Percentiles rank a stretch among this genome's conserved stretches.
These are phyloP conservation scores for Phialophora tarda DNA, from an alignment of 2,329 filamentous ascomycete genomes.

Conservation along the genomic window DNA sequence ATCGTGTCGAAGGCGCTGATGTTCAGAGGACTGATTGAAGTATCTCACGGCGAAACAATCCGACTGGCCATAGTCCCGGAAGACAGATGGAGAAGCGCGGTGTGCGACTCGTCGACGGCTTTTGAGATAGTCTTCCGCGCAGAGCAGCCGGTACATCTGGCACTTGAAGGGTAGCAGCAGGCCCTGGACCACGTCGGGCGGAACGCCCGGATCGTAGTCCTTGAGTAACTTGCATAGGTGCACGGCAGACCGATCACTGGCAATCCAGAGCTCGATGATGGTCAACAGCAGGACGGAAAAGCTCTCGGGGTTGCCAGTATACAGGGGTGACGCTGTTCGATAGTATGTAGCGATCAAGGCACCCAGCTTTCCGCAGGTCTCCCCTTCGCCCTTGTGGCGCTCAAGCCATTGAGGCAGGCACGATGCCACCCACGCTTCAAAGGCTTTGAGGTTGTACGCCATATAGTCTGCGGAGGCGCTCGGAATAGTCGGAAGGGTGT, in stretches of 20 bases:
- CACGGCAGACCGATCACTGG: slow-evolving; percentile 18
- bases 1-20: slow-evolving; percentile 45
- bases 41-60: slow-evolving; percentile 55
- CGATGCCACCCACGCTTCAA: neutral
- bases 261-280: slow-evolving; percentile 15
- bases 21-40: slow-evolving; percentile 52
- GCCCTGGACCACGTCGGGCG: slow-evolving; percentile 27
- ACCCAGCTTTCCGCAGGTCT: slow-evolving; percentile 1
- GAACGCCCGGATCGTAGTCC: slow-evolving; percentile 23
- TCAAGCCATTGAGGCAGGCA: neutral
- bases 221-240: slow-evolving; percentile 12
- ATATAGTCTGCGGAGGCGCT: neutral
- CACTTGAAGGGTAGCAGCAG: slow-evolving; percentile 38
- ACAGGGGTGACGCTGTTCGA: slow-evolving; percentile 4
- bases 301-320: slow-evolving; percentile 8
- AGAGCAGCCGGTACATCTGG: slow-evolving; percentile 39
- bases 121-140: slow-evolving; percentile 17
- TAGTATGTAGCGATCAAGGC: neutral
- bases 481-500: neutral
- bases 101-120: neutral
- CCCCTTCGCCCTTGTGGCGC: neutral
- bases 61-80: slow-evolving; percentile 27
- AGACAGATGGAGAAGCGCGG: slow-evolving; percentile 10
- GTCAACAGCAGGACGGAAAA: slow-evolving; percentile 4
- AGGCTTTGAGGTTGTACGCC: slow-evolving; percentile 1